Conservation (phyloP, 345 rosid genomes). For the Melaleuca quinquenervia region DNA sequence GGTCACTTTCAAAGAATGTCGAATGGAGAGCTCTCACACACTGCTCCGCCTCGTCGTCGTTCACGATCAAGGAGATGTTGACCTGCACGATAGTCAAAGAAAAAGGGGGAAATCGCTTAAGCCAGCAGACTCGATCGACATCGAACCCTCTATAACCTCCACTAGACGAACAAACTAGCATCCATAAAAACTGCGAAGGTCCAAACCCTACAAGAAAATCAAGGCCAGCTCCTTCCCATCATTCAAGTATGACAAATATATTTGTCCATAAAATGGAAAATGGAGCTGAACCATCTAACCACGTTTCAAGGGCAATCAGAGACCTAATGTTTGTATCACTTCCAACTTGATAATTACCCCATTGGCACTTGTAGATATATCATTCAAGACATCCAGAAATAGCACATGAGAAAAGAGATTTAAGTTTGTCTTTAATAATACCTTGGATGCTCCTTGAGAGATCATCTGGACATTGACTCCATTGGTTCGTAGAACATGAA, state of each 20-base stretch:
- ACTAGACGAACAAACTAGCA: background rate
- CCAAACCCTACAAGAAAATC: background rate
- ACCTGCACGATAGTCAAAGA: constrained; percentile 33
- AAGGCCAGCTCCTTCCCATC: background rate
- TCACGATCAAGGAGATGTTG: constrained; percentile 81
- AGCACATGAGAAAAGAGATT: background rate
- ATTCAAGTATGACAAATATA: background rate
- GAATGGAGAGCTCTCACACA: constrained; percentile 76
- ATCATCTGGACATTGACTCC: constrained; percentile 99
- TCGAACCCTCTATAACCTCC: background rate
- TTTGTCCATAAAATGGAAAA: background rate
- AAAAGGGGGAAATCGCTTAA: background rate
- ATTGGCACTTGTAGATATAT: background rate
- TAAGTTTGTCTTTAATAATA: constrained; percentile 1
- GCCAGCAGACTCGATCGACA: background rate
- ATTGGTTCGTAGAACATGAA: constrained; percentile 66
- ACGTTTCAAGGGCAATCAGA: background rate
- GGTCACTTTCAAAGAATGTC: constrained; percentile 60
- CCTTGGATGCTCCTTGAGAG: constrained; percentile 99
- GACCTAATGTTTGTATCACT: background rate
- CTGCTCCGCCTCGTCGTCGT: constrained; percentile 73
- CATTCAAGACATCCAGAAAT: background rate
- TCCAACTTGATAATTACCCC: background rate
- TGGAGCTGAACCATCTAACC: background rate
- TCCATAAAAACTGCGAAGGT: background rate